Conservation (phyloP, 2,329 filamentous ascomycete species). For the Didymella exigua region DNA sequence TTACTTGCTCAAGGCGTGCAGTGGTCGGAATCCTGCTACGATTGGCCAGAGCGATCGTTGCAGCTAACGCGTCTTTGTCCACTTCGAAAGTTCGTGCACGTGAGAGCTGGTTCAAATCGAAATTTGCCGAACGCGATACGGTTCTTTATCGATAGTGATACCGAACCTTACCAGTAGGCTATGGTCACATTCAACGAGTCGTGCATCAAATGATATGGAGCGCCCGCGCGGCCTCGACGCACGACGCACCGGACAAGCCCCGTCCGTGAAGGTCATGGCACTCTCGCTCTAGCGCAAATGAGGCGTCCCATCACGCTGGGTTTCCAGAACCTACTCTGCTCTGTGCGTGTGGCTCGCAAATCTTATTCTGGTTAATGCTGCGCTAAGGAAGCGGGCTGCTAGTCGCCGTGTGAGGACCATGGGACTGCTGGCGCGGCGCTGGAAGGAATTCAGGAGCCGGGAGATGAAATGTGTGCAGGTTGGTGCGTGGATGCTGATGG, state of each 20-base stretch:
- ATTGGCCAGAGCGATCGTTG: constrained; percentile 6
- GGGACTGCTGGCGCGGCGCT: constrained; percentile 8
- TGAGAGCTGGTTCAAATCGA: background rate
- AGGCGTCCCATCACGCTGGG: constrained; percentile 9
- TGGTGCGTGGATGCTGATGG: background rate
- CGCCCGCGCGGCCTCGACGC: constrained; percentile 4
- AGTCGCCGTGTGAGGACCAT: constrained; percentile 13
- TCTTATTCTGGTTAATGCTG: constrained; percentile 4
- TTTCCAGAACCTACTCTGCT: constrained; percentile 7
- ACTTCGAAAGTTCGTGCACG: background rate
- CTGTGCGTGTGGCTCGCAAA: background rate
- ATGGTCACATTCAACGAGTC: background rate
- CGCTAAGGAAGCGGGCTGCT: constrained; percentile 10
- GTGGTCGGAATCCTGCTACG: constrained; percentile 2
- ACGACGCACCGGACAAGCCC: no score
- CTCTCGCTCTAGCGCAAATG: constrained; percentile 1
- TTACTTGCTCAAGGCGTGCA: background rate
- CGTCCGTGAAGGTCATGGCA: constrained; percentile 6
- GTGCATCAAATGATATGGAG: constrained; percentile 1
- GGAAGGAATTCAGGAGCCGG: constrained; percentile 2
- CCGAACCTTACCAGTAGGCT: background rate
- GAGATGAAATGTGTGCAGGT: background rate
- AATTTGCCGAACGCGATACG: background rate
- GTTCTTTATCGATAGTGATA: constrained; percentile 9
- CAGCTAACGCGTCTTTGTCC: background rate